Percentiles rank a stretch among this genome's conserved stretches.
These are phyloP conservation scores for Pseudogymnoascus sp. DNA, from an alignment of 2,329 filamentous ascomycete genomes.

Conservation along the genomic window DNA sequence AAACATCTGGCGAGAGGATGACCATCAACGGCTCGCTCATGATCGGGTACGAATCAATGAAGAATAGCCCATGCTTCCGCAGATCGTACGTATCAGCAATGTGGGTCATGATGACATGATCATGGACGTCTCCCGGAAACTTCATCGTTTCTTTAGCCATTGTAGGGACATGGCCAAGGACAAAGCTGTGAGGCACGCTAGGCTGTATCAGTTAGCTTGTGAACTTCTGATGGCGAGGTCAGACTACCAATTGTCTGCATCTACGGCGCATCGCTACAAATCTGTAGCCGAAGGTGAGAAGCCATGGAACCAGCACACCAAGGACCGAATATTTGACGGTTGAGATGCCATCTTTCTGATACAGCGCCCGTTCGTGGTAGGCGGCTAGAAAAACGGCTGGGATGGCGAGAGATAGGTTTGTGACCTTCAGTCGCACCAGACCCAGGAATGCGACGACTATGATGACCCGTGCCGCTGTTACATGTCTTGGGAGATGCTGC, in stretches of 20 bases:
- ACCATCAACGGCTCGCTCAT: constrained; percentile 12
- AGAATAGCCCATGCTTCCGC: constrained; percentile 15
- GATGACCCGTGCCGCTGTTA: not conserved
- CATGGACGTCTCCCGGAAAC: constrained; percentile 3
- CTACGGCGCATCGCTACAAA: not conserved
- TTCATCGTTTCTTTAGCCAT: constrained; percentile 4
- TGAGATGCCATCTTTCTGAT: constrained; percentile 7
- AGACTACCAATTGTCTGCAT: not conserved
- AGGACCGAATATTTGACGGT: constrained; percentile 9
- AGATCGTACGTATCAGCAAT: constrained; percentile 13
- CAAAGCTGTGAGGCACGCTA: constrained; percentile 5
- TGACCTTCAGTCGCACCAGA: not conserved
- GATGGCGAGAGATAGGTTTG: not conserved
- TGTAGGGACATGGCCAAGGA: constrained; percentile 1
- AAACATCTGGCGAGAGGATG: constrained; percentile 8
- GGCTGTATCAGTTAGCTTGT: not conserved
- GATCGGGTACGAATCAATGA: constrained; percentile 16
- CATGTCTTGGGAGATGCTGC: not conserved
- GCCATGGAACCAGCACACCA: constrained; percentile 9
- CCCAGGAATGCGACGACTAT: not conserved
- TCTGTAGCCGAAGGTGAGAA: constrained; percentile 6
- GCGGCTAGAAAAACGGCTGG: not conserved
- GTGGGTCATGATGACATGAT: not conserved
- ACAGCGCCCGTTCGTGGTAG: not conserved
- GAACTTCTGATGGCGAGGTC: not conserved